A percentile compares a stretch with the other conserved stretches of the same genome.
phyloP scores from a whole-genome alignment of 352 stramenopile genomes.

The Phytophthora sp. region DNA sequence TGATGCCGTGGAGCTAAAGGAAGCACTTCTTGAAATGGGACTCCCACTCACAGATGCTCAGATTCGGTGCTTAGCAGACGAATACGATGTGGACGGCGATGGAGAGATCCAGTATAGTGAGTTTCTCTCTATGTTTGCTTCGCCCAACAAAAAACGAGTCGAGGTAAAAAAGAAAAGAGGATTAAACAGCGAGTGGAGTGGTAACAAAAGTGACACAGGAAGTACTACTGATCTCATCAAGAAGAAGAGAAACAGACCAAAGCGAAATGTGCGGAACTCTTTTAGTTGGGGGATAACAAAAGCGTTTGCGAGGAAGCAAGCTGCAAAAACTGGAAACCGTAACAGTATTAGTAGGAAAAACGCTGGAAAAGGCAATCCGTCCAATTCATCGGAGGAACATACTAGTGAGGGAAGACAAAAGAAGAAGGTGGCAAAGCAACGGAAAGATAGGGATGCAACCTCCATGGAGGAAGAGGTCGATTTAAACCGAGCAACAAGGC shows the following conservation, averaged over 20 bases:
- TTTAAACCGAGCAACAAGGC: background rate
- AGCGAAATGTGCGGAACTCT: constrained; percentile 65
- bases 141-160: constrained; percentile 10
- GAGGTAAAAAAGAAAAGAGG: constrained; percentile 23
- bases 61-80: constrained; percentile 61
- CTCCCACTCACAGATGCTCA: constrained; percentile 71
- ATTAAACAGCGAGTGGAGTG: background rate
- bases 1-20: constrained; percentile 58
- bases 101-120: constrained; percentile 68
- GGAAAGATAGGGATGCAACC: constrained; percentile 9
- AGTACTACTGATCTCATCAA: constrained; percentile 19
- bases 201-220: constrained; percentile 18
- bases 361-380: background rate
- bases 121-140: constrained; percentile 56
- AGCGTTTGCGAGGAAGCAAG: constrained; percentile 67
- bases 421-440: background rate
- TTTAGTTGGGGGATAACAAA: constrained; percentile 79
- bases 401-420: constrained; percentile 11
- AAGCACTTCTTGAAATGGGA: constrained; percentile 65
- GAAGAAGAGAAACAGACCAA: constrained; percentile 24
- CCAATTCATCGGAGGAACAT: constrained; percentile 18
- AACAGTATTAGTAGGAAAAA: constrained; percentile 5
- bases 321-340: constrained; percentile 9
- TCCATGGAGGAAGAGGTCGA: constrained; percentile 23
- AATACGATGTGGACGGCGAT: constrained; percentile 70